These are phyloP conservation scores for Trypanosoma cruzi DNA, from an alignment of 208 protist species.

Conservation along the genomic window DNA sequence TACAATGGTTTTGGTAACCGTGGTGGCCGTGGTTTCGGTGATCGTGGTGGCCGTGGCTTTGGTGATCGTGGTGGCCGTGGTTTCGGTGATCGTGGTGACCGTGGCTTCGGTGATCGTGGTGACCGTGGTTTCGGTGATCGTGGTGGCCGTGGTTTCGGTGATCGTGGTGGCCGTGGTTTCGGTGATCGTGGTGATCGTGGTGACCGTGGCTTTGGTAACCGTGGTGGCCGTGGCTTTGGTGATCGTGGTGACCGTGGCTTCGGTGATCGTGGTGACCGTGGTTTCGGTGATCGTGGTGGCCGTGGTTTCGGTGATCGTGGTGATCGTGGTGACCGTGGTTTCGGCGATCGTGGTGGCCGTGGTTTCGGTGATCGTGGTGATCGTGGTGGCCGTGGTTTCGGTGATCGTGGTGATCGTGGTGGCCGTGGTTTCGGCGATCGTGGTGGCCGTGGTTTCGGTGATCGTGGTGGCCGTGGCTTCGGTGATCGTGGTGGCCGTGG, in stretches of 20 bases:
- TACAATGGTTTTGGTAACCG: slow-evolving; percentile 15
- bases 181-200: slow-evolving; percentile 46
- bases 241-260: slow-evolving; percentile 25
- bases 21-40: slow-evolving; percentile 27
- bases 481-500: slow-evolving; percentile 31
- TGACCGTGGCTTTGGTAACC: slow-evolving; percentile 24
- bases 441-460: slow-evolving; percentile 28
- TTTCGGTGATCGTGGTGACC: slow-evolving; percentile 25
- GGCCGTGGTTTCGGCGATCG: slow-evolving; percentile 24
- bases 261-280: slow-evolving; percentile 29
- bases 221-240: slow-evolving; percentile 26
- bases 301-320: slow-evolving; percentile 25
- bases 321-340: slow-evolving; percentile 21
- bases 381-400: slow-evolving; percentile 38
- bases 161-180: slow-evolving; percentile 22
- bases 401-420: slow-evolving; percentile 16
- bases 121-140: slow-evolving; percentile 24
- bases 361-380: slow-evolving; percentile 34
- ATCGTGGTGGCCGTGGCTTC: slow-evolving; percentile 23
- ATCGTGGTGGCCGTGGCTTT: slow-evolving; percentile 26
- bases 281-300: slow-evolving; percentile 23
- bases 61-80: slow-evolving; percentile 27
- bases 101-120: slow-evolving; percentile 28
- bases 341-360: slow-evolving; percentile 28
- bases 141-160: slow-evolving; percentile 24